Evolutionary conservation across 495 filamentous ascomycete genomes (phyloP), one percentile per base, ranked within the genome.

Genomic region (Physcia stellaris): DNA sequence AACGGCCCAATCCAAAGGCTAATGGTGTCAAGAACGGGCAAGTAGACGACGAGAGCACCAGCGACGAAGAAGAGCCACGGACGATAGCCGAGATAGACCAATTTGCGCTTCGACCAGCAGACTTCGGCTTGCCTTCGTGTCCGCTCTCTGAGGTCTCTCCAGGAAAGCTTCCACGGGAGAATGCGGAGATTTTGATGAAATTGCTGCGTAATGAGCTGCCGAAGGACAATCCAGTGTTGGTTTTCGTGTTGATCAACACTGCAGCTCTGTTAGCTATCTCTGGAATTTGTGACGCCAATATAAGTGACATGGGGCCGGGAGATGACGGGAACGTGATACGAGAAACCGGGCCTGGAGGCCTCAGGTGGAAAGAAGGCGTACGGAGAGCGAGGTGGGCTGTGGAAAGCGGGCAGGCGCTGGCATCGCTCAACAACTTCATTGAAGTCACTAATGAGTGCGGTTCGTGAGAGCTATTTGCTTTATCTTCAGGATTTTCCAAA

Each of bases 221-320:
- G 1, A 63, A 65, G 7, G 79, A 83, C 44, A 76, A 92, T 54
- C 83, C 92, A 2, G 85, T 99, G 46, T 54, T 92, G 56, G 77
- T 90, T 51, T 96, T 96, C 49, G 88, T 99, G 30, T 62, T 95
- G 28, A 78, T 94, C 55, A 99, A 99, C 52, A 79, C 87, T 0
- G 90, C 90, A 2, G 85, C 85, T 10, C 60, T 96, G 34, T 68
- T 96, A 17, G 86, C 87, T 1, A 71, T 79, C 5, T 67, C 82
- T 1, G 92, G 92, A 0, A 58, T 92, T n/a, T 90, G 86, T 48
- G 88, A 94, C 40, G 73, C 77, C 1, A 79, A 88, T 24, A 70
- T 63, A 21, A 84, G 79, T 49, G 61, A 73, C 48, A 82, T 86
- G 76, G 85, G 80, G 5, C 68, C 73, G 42, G 82, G 81, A 0